Percentiles rank a stretch among this genome's conserved stretches.
These are phyloP conservation scores for Lasiodiplodia sp. DNA, from an alignment of 2,329 filamentous ascomycete genomes.

Conservation along the genomic window DNA sequence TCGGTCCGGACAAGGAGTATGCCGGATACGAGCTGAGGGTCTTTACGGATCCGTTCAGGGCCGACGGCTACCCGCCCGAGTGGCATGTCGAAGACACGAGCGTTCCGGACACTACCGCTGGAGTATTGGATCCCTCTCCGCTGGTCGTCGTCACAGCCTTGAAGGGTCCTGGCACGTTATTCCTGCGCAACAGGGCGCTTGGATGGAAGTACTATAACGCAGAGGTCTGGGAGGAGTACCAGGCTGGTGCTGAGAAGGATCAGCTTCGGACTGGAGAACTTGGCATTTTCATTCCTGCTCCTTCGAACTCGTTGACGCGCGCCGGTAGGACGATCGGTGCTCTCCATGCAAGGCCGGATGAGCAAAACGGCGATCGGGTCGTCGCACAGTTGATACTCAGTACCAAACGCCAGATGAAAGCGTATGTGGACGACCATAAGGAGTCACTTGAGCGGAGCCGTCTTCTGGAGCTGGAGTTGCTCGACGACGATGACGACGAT, in stretches of 20 bases:
- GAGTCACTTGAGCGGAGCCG: background rate
- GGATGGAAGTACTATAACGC: background rate
- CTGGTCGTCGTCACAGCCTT: background rate
- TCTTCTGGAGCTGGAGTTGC: background rate
- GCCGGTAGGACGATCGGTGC: background rate
- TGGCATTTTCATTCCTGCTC: background rate
- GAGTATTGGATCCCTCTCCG: background rate
- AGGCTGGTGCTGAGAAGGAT: background rate
- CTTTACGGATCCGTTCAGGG: background rate
- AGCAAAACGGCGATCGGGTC: background rate
- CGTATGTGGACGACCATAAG: background rate
- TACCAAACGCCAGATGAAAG: background rate
- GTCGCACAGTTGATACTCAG: background rate
- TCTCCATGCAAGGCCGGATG: background rate
- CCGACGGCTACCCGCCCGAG: background rate
- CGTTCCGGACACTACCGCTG: background rate
- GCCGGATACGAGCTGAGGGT: background rate
- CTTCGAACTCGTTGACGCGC: too few relatives aligned
- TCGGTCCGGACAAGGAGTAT: constrained; percentile 2
- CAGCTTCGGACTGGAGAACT: constrained; percentile 2
- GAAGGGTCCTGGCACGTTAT: background rate
- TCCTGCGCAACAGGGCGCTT: background rate
- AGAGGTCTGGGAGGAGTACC: background rate
- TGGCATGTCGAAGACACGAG: background rate
- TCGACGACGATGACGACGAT: too few relatives aligned